phyloP scores from a whole-genome alignment of 1,284 basidiomycete species.

The Malassezia arunalokei region DNA sequence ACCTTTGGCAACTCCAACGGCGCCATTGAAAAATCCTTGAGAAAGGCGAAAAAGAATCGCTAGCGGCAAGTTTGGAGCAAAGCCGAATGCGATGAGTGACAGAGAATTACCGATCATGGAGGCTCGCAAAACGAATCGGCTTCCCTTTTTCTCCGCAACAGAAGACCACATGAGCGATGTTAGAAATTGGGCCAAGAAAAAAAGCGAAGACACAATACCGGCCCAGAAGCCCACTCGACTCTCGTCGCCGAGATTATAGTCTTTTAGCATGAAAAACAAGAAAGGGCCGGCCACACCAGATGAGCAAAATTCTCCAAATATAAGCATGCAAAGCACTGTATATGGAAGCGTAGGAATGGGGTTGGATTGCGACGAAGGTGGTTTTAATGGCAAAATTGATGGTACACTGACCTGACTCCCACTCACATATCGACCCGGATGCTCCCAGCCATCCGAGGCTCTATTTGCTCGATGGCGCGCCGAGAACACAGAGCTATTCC shows the following conservation, averaged over 20 bases:
- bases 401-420: constrained; percentile 18
- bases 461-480: background rate
- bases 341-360: constrained; percentile 42
- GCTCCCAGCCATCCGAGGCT: constrained; percentile 10
- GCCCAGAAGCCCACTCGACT: constrained; percentile 43
- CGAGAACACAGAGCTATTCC: background rate
- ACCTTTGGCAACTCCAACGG: constrained; percentile 74
- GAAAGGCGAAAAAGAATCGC: constrained; percentile 78
- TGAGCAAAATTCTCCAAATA: constrained; percentile 54
- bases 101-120: constrained; percentile 71
- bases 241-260: constrained; percentile 40
- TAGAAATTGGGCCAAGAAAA: constrained; percentile 53
- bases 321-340: constrained; percentile 38
- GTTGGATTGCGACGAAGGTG: constrained; percentile 20
- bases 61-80: constrained; percentile 53
- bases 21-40: constrained; percentile 89
- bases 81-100: constrained; percentile 71
- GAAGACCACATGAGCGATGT: constrained; percentile 88
- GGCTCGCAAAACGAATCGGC: constrained; percentile 68
- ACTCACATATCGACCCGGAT: constrained; percentile 8
- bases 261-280: constrained; percentile 44
- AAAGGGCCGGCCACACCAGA: constrained; percentile 54
- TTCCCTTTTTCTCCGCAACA: constrained; percentile 78
- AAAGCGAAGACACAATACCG: constrained; percentile 43
- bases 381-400: constrained; percentile 14